Conservation (phyloP, 2,329 filamentous ascomycete genomes). For the Beauveria scarabaeidicola region DNA sequence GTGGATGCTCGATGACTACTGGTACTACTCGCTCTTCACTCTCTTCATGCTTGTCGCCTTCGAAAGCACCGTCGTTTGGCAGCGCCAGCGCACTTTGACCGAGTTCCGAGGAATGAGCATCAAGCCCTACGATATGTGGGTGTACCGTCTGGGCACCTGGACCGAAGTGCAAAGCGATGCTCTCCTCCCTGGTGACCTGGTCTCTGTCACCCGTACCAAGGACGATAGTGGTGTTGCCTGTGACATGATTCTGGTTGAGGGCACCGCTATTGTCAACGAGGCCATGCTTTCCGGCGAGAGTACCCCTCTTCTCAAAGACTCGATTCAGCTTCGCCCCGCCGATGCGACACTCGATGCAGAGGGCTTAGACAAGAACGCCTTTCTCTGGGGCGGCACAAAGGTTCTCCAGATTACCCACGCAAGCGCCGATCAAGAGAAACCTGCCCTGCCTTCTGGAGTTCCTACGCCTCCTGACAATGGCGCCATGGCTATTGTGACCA, state of each 20-base stretch:
- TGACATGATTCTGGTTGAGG: slow-evolving; percentile 92
- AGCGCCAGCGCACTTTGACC: slow-evolving; percentile 86
- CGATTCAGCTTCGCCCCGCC: slow-evolving; percentile 76
- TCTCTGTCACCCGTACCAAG: slow-evolving; percentile 87
- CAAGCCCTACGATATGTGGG: slow-evolving; percentile 93
- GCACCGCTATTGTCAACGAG: slow-evolving; percentile 95
- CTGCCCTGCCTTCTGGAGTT: slow-evolving; percentile 66
- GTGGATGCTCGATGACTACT: slow-evolving; percentile 99
- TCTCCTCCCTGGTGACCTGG: slow-evolving; percentile 85
- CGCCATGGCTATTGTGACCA: slow-evolving; percentile 86
- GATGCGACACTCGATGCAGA: slow-evolving; percentile 78
- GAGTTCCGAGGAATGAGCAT: slow-evolving; percentile 99
- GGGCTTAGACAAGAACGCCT: slow-evolving; percentile 91
- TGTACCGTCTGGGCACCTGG: slow-evolving; percentile 83
- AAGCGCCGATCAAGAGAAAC: slow-evolving; percentile 64
- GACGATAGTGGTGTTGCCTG: slow-evolving; percentile 96
- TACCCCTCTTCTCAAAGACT: slow-evolving; percentile 93
- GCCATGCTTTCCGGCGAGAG: slow-evolving; percentile 99
- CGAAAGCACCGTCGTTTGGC: slow-evolving; percentile 98
- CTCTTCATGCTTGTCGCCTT: slow-evolving; percentile 97
- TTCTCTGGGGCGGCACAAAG: slow-evolving; percentile 96
- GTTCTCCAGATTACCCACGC: slow-evolving; percentile 91
- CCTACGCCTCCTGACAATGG: slow-evolving; percentile 84
- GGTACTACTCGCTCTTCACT: slow-evolving; percentile 99
- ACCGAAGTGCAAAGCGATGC: slow-evolving; percentile 81